Evolutionary conservation across 306 rosid genomes (phyloP).

Genomic region (Prunus mongolica): DNA sequence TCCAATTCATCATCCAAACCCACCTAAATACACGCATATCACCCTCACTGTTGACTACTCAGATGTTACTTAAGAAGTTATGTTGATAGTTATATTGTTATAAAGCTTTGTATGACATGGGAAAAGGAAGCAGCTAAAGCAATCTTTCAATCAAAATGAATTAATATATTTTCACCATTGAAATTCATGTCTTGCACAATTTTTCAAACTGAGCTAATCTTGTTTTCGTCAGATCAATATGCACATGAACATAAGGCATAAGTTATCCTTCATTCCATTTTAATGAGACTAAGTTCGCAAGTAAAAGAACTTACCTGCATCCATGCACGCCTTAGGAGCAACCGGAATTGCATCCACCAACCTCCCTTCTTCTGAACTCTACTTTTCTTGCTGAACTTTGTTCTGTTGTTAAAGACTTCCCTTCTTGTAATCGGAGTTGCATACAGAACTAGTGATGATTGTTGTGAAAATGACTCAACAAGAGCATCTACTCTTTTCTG

Average conservation of each 20-base stretch:
- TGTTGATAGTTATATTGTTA: slow-evolving; percentile 5
- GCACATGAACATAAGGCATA: no score
- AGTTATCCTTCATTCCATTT: no score
- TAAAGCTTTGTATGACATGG: neutral
- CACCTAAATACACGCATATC: slow-evolving; percentile 11
- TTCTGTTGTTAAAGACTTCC: slow-evolving; percentile 34
- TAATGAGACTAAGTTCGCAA: neutral
- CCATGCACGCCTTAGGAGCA: slow-evolving; percentile 96
- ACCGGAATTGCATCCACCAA: slow-evolving; percentile 88
- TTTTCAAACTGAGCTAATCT: neutral
- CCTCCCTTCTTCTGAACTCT: slow-evolving; percentile 53
- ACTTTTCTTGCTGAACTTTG: slow-evolving; percentile 37
- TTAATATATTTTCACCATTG: neutral
- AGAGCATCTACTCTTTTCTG: slow-evolving; percentile 71
- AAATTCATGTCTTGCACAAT: neutral
- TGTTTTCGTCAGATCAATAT: neutral
- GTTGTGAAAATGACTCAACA: slow-evolving; percentile 73
- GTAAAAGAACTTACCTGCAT: slow-evolving; percentile 63
- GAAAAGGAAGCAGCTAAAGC: neutral
- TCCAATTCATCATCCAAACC: neutral
- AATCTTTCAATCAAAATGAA: neutral
- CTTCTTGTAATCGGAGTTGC: slow-evolving; percentile 66
- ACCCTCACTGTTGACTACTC: neutral
- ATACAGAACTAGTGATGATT: slow-evolving; percentile 50
- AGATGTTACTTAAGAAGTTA: neutral